These are phyloP conservation scores for Trametes sanguinea DNA, from an alignment of 768 basidiomycete genomes.

Conservation along the genomic window DNA sequence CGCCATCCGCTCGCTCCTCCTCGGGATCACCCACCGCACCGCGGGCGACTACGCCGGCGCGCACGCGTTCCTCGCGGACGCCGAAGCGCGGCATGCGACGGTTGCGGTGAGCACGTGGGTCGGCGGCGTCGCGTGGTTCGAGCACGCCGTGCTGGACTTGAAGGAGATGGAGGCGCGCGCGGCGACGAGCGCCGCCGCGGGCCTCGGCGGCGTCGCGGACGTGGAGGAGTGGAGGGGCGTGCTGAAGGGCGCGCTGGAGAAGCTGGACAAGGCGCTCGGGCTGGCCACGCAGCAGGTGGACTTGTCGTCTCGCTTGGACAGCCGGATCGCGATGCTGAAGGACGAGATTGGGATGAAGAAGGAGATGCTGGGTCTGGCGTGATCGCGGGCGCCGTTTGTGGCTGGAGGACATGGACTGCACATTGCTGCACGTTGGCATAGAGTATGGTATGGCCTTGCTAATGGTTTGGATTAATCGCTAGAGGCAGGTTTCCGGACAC, in stretches of 20 bases:
- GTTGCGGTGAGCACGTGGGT: constrained; percentile 68
- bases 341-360: constrained; percentile 71
- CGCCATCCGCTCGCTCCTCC: constrained; percentile 65
- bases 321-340: constrained; percentile 64
- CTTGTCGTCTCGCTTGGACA: constrained; percentile 68
- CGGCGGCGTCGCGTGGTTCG: constrained; percentile 64
- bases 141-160: constrained; percentile 70
- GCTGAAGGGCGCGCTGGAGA: constrained; percentile 48
- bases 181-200: constrained; percentile 11
- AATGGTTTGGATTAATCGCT: no score
- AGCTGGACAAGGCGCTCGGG: constrained; percentile 53
- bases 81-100: constrained; percentile 42
- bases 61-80: constrained; percentile 54
- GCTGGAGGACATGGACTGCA: no score
- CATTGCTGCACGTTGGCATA: no score
- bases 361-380: constrained; percentile 37
- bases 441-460: no score
- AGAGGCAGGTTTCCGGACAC: no score
- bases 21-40: constrained; percentile 68
- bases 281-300: constrained; percentile 57
- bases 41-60: constrained; percentile 46
- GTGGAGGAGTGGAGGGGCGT: constrained; percentile 46
- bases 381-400: no score
- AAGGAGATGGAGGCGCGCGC: constrained; percentile 48
- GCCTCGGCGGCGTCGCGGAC: neutral